Conservation (phyloP, 208 protist species). For the Entamoeba nuttalli region DNA sequence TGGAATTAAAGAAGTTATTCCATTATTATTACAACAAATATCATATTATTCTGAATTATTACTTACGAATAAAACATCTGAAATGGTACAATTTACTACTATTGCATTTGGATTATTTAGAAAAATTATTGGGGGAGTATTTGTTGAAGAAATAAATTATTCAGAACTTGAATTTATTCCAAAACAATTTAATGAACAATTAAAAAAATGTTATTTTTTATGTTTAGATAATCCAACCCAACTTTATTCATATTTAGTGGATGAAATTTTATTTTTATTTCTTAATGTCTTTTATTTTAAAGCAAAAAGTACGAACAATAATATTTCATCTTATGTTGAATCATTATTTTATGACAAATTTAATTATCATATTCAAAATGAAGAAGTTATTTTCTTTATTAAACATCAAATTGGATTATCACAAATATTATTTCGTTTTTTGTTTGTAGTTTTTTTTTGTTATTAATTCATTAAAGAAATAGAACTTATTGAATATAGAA, state of each 20-base stretch:
- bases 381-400: background rate
- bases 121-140: background rate
- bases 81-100: background rate
- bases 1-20: background rate
- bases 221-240: background rate
- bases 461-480: no score
- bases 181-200: background rate
- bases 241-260: background rate
- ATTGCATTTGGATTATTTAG: background rate
- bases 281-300: background rate
- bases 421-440: background rate
- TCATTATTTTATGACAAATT: background rate
- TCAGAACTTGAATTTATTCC: background rate
- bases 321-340: background rate
- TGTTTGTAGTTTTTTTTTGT: background rate
- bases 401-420: background rate
- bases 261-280: background rate
- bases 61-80: background rate
- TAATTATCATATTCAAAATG: background rate
- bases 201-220: background rate
- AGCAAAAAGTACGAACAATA: background rate
- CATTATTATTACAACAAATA: background rate
- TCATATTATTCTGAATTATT: background rate
- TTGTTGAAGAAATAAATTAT: background rate
- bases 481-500: no score